These are phyloP conservation scores for Vigna nakashimae DNA, from an alignment of 306 rosid species.

Conservation along the genomic window DNA sequence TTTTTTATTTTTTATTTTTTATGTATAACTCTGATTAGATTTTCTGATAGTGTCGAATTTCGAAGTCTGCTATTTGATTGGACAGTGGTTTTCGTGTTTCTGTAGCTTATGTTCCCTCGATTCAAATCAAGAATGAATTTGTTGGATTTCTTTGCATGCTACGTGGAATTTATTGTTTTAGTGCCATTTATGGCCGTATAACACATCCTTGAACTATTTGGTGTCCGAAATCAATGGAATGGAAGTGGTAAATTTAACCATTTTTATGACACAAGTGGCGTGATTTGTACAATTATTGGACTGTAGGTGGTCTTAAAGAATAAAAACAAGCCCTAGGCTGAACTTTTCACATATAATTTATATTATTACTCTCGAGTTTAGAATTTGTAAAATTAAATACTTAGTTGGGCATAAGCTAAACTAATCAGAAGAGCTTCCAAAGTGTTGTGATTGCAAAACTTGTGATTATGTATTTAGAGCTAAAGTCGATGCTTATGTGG, in stretches of 20 bases:
- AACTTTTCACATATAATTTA: neutral
- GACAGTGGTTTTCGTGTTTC: constrained; percentile 24
- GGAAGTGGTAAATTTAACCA: constrained; percentile 3
- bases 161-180: neutral
- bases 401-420: constrained; percentile 13
- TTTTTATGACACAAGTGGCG: neutral
- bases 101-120: constrained; percentile 5
- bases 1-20: no score
- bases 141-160: constrained; percentile 2
- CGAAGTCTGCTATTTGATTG: constrained; percentile 8
- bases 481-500: constrained; percentile 22
- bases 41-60: constrained; percentile 17
- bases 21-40: constrained; percentile 9
- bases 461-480: constrained; percentile 13
- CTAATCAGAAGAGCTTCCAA: neutral
- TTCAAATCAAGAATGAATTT: constrained; percentile 19
- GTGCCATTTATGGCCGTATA: constrained; percentile 12
- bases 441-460: constrained; percentile 6
- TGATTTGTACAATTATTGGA: constrained; percentile 1
- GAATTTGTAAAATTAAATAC: neutral
- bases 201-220: neutral
- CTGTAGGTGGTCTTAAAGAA: neutral
- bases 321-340: neutral
- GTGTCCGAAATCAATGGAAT: constrained; percentile 25
- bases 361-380: neutral